Percentiles rank a stretch among this genome's conserved stretches.
These are phyloP conservation scores for Leishmania gerbilli DNA, from an alignment of 208 protist species.

Conservation along the genomic window DNA sequence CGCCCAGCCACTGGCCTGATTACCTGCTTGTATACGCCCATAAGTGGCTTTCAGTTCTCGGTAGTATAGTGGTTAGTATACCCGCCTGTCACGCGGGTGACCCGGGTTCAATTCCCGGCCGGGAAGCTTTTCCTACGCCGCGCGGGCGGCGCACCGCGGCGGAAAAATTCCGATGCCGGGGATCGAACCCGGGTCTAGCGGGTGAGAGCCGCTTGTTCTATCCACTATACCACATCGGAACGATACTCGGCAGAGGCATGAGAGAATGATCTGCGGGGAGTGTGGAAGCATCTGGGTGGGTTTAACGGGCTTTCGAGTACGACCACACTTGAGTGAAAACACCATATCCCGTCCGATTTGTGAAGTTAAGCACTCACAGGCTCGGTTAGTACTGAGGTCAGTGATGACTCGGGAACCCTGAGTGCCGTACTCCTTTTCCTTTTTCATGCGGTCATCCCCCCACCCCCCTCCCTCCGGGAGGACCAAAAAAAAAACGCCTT, in stretches of 20 bases:
- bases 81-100: slow-evolving; percentile 93
- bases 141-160: neutral
- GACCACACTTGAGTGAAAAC: neutral
- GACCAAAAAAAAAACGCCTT: too few relatives aligned
- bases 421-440: neutral
- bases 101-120: slow-evolving; percentile 93
- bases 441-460: too few relatives aligned
- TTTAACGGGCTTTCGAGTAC: neutral
- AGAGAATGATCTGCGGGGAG: too few relatives aligned
- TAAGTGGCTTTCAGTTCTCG: slow-evolving; percentile 43
- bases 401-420: neutral
- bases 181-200: slow-evolving; percentile 94
- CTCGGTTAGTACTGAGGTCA: neutral
- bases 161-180: slow-evolving; percentile 86
- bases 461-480: too few relatives aligned
- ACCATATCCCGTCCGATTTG: neutral
- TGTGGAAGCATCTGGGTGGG: too few relatives aligned
- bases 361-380: neutral
- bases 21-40: too few relatives aligned
- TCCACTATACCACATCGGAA: slow-evolving; percentile 93
- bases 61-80: slow-evolving; percentile 95
- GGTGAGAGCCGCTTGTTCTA: slow-evolving; percentile 94
- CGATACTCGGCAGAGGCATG: neutral
- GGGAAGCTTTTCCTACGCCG: slow-evolving; percentile 55
- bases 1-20: too few relatives aligned